These are phyloP conservation scores for Phylloporus rhodoxanthus DNA, from an alignment of 768 basidiomycete species.

Conservation along the genomic window DNA sequence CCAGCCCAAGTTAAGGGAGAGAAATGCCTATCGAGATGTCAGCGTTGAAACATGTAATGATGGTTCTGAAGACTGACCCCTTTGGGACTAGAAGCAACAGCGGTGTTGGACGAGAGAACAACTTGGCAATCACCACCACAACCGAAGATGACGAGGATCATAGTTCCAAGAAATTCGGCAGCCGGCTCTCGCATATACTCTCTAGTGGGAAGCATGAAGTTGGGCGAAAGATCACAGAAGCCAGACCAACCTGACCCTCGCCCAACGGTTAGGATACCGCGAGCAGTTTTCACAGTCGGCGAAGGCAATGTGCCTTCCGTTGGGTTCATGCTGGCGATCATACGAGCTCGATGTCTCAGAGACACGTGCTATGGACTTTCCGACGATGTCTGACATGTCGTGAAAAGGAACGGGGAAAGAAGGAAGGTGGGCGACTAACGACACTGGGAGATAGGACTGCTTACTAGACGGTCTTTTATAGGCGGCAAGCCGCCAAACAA, in stretches of 20 bases:
- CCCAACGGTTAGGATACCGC: conserved; percentile 47
- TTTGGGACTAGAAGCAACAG: conserved; percentile 42
- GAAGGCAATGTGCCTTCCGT: conserved; percentile 11
- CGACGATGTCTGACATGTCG: conserved; percentile 19
- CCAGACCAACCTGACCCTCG: conserved; percentile 43
- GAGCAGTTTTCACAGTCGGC: conserved; percentile 32
- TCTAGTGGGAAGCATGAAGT: conserved; percentile 26
- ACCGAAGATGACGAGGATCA: conserved; percentile 56
- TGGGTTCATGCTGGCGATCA: conserved; percentile 4
- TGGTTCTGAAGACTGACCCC: conserved; percentile 41
- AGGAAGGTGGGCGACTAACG: neutral
- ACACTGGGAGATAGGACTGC: neutral
- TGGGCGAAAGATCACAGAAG: neutral
- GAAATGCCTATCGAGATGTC: conserved; percentile 15
- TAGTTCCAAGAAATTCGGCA: conserved; percentile 59
- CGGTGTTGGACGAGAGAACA: conserved; percentile 41
- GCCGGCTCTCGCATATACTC: conserved; percentile 49
- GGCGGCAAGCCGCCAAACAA: neutral
- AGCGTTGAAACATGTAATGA: neutral
- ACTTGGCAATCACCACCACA: conserved; percentile 54
- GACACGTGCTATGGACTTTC: conserved; percentile 13
- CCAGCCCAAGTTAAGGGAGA: conserved; percentile 29
- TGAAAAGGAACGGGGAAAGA: neutral
- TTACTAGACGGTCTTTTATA: conserved; percentile 23
- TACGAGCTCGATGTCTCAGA: conserved; percentile 19